phyloP scores from a whole-genome alignment of 352 stramenopile genomes.

The Globisporangium yorkense region DNA sequence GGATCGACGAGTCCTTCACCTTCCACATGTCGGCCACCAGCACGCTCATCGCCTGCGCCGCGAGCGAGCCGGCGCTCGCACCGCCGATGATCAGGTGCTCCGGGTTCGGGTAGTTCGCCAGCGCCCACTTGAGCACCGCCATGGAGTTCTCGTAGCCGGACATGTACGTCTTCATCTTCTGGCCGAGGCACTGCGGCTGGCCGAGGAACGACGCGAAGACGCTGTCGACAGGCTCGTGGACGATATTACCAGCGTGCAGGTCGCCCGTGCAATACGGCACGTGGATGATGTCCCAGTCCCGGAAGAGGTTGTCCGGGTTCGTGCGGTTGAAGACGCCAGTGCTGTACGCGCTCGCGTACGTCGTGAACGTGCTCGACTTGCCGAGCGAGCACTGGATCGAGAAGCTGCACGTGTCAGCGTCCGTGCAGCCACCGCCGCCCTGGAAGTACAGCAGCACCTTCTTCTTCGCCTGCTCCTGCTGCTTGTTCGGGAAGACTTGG shows the following conservation, averaged over 20 bases:
- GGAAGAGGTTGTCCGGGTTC: slow-evolving; percentile 30
- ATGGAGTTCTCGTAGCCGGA: slow-evolving; percentile 32
- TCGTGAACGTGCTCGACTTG: slow-evolving; percentile 21
- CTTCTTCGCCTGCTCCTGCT: slow-evolving; percentile 20
- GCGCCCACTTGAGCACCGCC: slow-evolving; percentile 29
- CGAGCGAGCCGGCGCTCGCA: slow-evolving; percentile 29
- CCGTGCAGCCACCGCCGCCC: slow-evolving; percentile 30
- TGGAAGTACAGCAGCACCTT: slow-evolving; percentile 42
- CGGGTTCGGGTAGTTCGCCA: slow-evolving; percentile 31
- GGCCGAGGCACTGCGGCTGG: slow-evolving; percentile 15
- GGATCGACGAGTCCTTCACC: slow-evolving; percentile 26
- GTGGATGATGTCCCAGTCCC: slow-evolving; percentile 46
- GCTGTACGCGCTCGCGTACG: slow-evolving; percentile 19
- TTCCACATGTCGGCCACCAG: slow-evolving; percentile 33
- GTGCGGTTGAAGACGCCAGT: slow-evolving; percentile 32
- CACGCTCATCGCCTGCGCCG: slow-evolving; percentile 25
- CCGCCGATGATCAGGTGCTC: slow-evolving; percentile 27
- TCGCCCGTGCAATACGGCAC: slow-evolving; percentile 49
- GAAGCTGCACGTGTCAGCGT: slow-evolving; percentile 34
- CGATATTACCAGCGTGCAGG: slow-evolving; percentile 30
- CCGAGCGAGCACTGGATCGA: slow-evolving; percentile 25
- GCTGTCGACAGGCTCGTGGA: background rate
- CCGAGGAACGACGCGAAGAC: slow-evolving; percentile 14
- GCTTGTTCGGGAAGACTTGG: slow-evolving; percentile 33
- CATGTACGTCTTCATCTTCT: slow-evolving; percentile 25